Evolutionary conservation across 441 rosid genomes (phyloP), one percentile per base, ranked within the genome.

Genomic region (Aquilaria agallochum): DNA sequence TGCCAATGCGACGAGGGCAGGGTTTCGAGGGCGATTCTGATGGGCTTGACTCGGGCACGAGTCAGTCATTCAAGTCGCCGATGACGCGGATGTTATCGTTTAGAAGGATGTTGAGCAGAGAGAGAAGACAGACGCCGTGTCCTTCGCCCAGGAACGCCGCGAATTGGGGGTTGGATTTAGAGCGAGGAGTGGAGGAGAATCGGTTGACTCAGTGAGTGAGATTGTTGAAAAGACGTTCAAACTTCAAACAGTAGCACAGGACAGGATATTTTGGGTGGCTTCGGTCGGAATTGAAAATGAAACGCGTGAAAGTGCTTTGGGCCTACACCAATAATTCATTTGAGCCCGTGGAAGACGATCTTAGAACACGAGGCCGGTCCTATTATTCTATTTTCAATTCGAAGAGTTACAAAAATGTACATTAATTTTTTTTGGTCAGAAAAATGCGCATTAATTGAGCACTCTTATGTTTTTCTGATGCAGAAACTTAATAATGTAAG

Each of bases 31-130:
- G 68, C 57, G 90, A 74, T 48, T 47, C 80, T 44, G 78, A 58
- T 69, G 51, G 27, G 53, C 15, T 67, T 50, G 4, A 20, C 30
- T 64, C 68, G 10, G 68, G 51, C 1, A 59, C 61, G 14, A 64
- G 56, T 56, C 80, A 72, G 47, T 67, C 80, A 50, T 86, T 70
- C 44, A 75, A 80, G 56, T 92, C 98, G 50, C 95, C 96, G 20
- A 74, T 85, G 85, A 74, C 83, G 66, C 83, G 96, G 20, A 81
- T 90, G 88, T 50, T 90, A 60, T 90, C 98, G 9, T 82, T 90
- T 31, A 86, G 33, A 70, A 78, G 89, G 77, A 86, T 92, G 58
- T 42, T 93, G 33, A 86, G 86, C 58, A 69, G 94, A 62, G 65
- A 34, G 14, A 51, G 9, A 34, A 56, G 55, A 62, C 75, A 65